Base-by-base conservation (phyloP, 2,329 filamentous ascomycete genomes). In the Fusarium subglutinans region DNA sequence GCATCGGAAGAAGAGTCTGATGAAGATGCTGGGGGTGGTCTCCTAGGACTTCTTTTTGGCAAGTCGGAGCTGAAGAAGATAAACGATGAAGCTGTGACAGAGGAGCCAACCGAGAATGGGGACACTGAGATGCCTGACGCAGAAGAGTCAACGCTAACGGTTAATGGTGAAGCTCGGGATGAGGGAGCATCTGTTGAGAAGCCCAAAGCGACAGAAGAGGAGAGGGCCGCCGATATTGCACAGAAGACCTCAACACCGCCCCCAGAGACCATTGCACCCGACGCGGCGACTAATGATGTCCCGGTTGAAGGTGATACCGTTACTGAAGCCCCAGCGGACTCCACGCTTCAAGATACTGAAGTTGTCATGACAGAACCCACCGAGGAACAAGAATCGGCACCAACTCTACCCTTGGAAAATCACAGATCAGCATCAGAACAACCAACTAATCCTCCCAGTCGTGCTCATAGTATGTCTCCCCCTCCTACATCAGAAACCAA, bases 31-130 rank as follows among this genome's bases (percentile, higher is more conserved):
- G 78, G 50, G 12, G 50, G 82, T 35, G 87, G 88, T 3, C 80
- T 91, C 0, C 79, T 91, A 4, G 89, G 89, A 1, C 81, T 91
- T 37, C 84, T 91, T 28, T 91, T 91, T 72, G 87, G 85, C 45
- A 90, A 89, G 76, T 86, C 87, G 2, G 89, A 91, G 68, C 75
- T 91, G 45, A 85, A 88, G 69, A 83, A 87, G 69, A 83, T 91
- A 54, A 84, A 88, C 59, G 79, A 84, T 8, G 82, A 87, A 44
- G 81, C 81, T 3, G 77, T 58, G 22, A 69, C 66, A 18, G 61
- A 77, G 48, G 61, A 51, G 22, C 55, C 63, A 8, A 62, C 4
- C 9, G 56, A 73, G 40, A 72, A 77, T 13, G 62, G 78, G n/a
- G 79, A 81, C 24, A 76, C 69, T 9, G 59, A 77, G 26, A 77